phyloP scores from a whole-genome alignment of 169 alveolate species.

The Cystoisospora suis region DNA sequence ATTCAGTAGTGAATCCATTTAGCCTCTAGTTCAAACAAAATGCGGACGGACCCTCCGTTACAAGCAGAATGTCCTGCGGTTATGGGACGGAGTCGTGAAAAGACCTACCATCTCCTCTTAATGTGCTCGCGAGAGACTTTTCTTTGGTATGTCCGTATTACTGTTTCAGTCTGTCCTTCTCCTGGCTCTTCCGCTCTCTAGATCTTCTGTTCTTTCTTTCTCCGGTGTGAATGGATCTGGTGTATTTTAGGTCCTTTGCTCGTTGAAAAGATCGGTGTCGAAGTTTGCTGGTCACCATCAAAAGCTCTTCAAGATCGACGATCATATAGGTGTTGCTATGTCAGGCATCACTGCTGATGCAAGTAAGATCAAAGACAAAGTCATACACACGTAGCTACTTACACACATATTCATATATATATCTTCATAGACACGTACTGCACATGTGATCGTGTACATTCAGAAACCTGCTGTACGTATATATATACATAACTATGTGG shows the following conservation, averaged over 20 bases:
- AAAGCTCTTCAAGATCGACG: conserved; percentile 94
- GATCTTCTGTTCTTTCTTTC: background rate
- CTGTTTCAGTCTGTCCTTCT: background rate
- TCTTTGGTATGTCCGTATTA: background rate
- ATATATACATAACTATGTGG: too few species aligned
- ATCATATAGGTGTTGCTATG: conserved; percentile 96
- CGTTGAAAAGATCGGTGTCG: conserved; percentile 86
- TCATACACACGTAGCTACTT: background rate
- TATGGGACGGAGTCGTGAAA: too few species aligned
- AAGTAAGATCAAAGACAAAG: conserved; percentile 64
- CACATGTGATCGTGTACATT: too few species aligned
- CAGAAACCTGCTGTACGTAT: too few species aligned
- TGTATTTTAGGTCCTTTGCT: conserved; percentile 77
- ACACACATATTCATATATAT: background rate
- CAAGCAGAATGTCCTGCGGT: too few species aligned
- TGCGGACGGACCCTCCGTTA: too few species aligned
- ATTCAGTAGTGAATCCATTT: too few species aligned
- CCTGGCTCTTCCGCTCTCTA: background rate
- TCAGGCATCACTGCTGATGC: conserved; percentile 99
- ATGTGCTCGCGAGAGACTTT: background rate
- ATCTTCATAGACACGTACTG: background rate
- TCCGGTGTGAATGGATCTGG: background rate
- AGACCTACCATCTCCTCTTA: background rate
- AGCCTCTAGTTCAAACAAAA: too few species aligned
- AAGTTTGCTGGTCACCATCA: conserved; percentile 94